Evolutionary conservation across 2,329 filamentous ascomycete species (phyloP).

Genomic region (Fusarium circinatum): DNA sequence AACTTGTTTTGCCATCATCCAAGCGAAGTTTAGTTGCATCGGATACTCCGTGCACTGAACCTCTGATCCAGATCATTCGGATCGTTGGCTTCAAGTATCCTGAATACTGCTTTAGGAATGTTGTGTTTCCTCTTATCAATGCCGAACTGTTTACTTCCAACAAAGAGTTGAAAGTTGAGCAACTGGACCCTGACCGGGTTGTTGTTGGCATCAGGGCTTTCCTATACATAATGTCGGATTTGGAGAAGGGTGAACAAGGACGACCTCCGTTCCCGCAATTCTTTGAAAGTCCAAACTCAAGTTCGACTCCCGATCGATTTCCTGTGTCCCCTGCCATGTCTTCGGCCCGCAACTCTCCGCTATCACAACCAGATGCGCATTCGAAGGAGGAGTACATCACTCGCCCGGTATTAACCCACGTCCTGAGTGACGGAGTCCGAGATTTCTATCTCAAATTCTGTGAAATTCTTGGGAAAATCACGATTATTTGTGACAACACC

Average conservation of each 20-base stretch:
- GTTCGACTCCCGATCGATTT: slow-evolving; percentile 56
- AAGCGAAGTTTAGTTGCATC: slow-evolving; percentile 85
- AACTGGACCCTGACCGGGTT: slow-evolving; percentile 94
- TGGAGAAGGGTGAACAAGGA: slow-evolving; percentile 83
- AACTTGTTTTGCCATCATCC: slow-evolving; percentile 81
- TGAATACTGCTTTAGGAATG: slow-evolving; percentile 89
- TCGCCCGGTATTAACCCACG: slow-evolving; percentile 67
- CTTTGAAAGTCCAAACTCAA: slow-evolving; percentile 54
- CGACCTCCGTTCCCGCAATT: slow-evolving; percentile 85
- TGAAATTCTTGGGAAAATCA: slow-evolving; percentile 94
- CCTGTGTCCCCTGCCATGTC: slow-evolving; percentile 55
- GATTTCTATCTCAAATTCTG: slow-evolving; percentile 93
- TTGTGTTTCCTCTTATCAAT: slow-evolving; percentile 96
- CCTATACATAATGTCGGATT: slow-evolving; percentile 88
- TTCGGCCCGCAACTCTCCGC: slow-evolving; percentile 48
- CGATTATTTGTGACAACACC: slow-evolving; percentile 93
- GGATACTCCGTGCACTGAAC: slow-evolving; percentile 85
- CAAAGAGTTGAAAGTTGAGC: slow-evolving; percentile 85
- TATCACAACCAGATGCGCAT: slow-evolving; percentile 39
- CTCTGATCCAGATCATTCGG: slow-evolving; percentile 90
- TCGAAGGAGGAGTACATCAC: slow-evolving; percentile 73
- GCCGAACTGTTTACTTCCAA: slow-evolving; percentile 85
- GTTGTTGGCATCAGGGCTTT: slow-evolving; percentile 98
- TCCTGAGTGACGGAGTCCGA: slow-evolving; percentile 78
- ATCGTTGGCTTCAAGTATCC: slow-evolving; percentile 95